Evolutionary conservation across 805 yeast species (phyloP), one percentile per base, ranked within the genome.

Genomic region (Wickerhamomyces hampshirensis): DNA sequence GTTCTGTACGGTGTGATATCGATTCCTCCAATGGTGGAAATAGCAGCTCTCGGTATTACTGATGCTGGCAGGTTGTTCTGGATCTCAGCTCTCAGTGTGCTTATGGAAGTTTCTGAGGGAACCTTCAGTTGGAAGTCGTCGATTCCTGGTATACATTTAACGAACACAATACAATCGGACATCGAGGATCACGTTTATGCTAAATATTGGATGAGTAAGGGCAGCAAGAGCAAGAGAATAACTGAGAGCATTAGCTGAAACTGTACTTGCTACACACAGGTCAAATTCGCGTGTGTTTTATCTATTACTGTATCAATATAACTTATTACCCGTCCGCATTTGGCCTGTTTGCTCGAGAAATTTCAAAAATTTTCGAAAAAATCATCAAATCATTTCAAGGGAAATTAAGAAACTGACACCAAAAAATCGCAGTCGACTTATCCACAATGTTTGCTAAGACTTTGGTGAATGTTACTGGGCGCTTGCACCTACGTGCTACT

Each of bases 91-190:
- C 38, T 28, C 15, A 47, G 19, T 1, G 29, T 33, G 1, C 3
- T 4, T 1, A 35, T 21, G 2, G 37, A 12, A 3, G 29, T 18
- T 2, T 33, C 29, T 8, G 37, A 5, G 1, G 47, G 40, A 4
- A 36, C 37, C 5, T 18, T 18, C 5, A 48, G 32, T n/a, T 35
- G 33, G 5, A 48, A 6, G 21, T 45, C 37, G 3, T 39, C 40
- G 10, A 49, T 18, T 1, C 53, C 53, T 1, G 34, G 30, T 14
- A 49, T 38, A 18, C 47, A 40, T 31, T 37, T 31, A 9, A 47
- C 51, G 29, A 43, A 47, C 6, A 47, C 40, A 2, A 40, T 35
- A 15, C 46, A 44, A 2, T 18, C 17, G 11, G 24, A 21, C 24
- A 21, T 21, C 10, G 11, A 8, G 7, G 10, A 21, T 11, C 7